Percentiles rank a stretch among this genome's conserved stretches.
phyloP scores from a whole-genome alignment of 495 filamentous ascomycete genomes.

The Clohesyomyces aquaticus region DNA sequence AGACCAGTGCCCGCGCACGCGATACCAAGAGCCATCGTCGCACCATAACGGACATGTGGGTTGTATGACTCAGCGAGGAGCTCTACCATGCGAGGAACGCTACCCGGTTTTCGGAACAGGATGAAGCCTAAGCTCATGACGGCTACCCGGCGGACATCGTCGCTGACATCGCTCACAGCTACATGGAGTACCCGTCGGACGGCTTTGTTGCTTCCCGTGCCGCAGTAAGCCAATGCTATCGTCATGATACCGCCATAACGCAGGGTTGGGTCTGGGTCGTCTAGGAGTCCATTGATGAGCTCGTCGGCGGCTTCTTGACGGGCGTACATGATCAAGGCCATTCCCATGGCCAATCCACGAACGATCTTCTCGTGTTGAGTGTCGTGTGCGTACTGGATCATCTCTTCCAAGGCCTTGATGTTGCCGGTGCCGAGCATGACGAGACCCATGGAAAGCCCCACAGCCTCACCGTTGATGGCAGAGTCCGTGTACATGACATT shows the following conservation, averaged over 20 bases:
- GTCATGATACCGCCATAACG: slow-evolving; percentile 99
- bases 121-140: slow-evolving; percentile 99
- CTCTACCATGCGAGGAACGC: slow-evolving; percentile 99
- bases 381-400: slow-evolving; percentile 97
- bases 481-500: slow-evolving; percentile 87
- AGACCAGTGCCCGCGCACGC: slow-evolving; percentile 96
- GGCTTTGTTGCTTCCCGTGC: slow-evolving; percentile 96
- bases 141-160: slow-evolving; percentile 95
- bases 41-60: slow-evolving; percentile 96
- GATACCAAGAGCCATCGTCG: slow-evolving; percentile 97
- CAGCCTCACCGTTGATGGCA: slow-evolving; percentile 94
- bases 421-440: slow-evolving; percentile 97
- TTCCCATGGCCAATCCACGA: slow-evolving; percentile 89
- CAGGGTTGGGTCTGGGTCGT: slow-evolving; percentile 90
- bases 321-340: slow-evolving; percentile 98
- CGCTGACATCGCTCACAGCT: slow-evolving; percentile 97
- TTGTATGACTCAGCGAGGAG: slow-evolving; percentile 97
- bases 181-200: slow-evolving; percentile 96
- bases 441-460: slow-evolving; percentile 91
- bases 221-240: slow-evolving; percentile 96
- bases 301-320: slow-evolving; percentile 93
- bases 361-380: slow-evolving; percentile 99
- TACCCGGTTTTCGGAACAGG: slow-evolving; percentile 95
- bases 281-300: slow-evolving; percentile 87
- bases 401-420: slow-evolving; percentile 84